These are phyloP conservation scores for Amborella trichopoda DNA, from an alignment of 164 flowering plant genomes.

Conservation along the genomic window DNA sequence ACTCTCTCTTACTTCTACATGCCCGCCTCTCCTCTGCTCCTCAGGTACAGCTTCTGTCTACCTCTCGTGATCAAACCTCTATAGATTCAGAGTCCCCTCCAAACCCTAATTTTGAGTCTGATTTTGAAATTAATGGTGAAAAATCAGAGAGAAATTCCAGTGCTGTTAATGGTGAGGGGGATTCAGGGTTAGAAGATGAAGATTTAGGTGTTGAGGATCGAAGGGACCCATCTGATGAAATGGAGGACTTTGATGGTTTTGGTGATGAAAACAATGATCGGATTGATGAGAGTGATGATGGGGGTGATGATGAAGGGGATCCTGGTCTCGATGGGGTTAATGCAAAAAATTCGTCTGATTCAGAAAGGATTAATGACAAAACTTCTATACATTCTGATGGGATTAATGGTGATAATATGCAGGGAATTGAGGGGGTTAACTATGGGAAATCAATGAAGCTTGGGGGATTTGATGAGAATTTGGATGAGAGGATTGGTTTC, in stretches of 20 bases:
- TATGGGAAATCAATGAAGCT: too few species aligned
- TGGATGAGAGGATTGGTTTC: too few species aligned
- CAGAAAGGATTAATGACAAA: too few species aligned
- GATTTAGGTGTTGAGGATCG: conserved; percentile 17
- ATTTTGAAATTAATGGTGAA: too few species aligned
- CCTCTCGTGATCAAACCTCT: background rate
- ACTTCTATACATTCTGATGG: too few species aligned
- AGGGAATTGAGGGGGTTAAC: too few species aligned
- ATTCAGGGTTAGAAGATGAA: conserved; percentile 7
- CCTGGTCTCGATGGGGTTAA: conserved; percentile 16
- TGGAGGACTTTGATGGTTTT: background rate
- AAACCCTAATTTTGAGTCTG: background rate
- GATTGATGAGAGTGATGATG: too few species aligned
- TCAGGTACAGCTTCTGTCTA: conserved; percentile 4
- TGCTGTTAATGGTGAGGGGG: too few species aligned
- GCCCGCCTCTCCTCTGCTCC: conserved; percentile 34
- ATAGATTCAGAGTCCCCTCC: background rate
- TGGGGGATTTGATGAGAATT: too few species aligned
- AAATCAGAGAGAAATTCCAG: too few species aligned
- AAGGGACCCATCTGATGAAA: background rate
- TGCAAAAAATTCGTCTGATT: too few species aligned
- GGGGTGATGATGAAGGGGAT: background rate
- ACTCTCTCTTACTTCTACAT: conserved; percentile 78
- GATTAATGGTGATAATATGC: too few species aligned
- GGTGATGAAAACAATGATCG: background rate